A percentile compares a stretch with the other conserved stretches of the same genome.
phyloP scores from a whole-genome alignment of 2,329 filamentous ascomycete genomes.

The Lasiodiplodia citricola region DNA sequence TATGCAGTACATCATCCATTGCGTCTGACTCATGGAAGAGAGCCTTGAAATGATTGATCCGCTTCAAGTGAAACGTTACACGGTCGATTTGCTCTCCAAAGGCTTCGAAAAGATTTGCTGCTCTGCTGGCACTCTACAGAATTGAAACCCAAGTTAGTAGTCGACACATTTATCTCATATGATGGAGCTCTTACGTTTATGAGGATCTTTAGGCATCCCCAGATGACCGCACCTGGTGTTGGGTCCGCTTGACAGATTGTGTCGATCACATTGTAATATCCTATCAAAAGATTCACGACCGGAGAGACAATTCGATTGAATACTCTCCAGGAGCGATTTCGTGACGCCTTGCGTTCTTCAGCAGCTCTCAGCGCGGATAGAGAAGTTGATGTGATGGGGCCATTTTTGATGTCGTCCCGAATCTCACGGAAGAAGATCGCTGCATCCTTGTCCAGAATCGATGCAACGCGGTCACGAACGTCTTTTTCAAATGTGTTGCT shows the following conservation, averaged over 20 bases:
- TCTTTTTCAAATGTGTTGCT: neutral
- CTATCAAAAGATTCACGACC: neutral
- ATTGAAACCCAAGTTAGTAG: neutral
- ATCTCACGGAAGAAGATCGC: neutral
- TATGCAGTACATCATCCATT: neutral
- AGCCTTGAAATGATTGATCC: neutral
- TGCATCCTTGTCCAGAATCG: neutral
- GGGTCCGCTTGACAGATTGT: conserved; percentile 27
- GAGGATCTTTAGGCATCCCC: conserved; percentile 28
- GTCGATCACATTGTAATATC: conserved; percentile 20
- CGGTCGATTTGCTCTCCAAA: neutral
- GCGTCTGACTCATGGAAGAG: neutral
- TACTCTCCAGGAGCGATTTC: neutral
- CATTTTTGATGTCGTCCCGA: neutral
- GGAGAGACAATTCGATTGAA: neutral
- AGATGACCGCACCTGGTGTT: conserved; percentile 27
- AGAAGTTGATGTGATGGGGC: neutral
- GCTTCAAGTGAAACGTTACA: neutral
- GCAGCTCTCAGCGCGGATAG: neutral
- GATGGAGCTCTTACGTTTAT: conserved; percentile 19
- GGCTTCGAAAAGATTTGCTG: neutral
- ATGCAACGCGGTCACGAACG: neutral
- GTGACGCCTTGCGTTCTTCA: neutral
- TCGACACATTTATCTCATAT: neutral
- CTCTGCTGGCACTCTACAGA: neutral